Conservation (phyloP, 441 rosid species). For the Euphorbia celastroides region DNA sequence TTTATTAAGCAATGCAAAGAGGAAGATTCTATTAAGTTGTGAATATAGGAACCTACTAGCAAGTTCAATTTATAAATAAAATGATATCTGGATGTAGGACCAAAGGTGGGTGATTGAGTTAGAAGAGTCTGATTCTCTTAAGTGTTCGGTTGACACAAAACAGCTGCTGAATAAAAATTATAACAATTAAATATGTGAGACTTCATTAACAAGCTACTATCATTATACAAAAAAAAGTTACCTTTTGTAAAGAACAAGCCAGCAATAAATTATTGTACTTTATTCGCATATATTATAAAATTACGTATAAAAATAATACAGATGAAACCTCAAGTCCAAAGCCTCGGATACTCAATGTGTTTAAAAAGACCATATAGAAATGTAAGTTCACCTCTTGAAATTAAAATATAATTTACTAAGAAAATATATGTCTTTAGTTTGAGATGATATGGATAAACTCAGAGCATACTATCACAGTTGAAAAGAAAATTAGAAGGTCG, state of each 20-base stretch:
- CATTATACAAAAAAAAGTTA: neutral
- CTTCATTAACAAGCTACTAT: neutral
- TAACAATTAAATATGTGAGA: neutral
- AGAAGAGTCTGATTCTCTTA: neutral
- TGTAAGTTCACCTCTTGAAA: no score
- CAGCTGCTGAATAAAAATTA: neutral
- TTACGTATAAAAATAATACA: no score
- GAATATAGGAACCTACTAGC: no score
- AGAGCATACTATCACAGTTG: neutral
- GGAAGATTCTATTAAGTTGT: no score
- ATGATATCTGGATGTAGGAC: constrained; percentile 5
- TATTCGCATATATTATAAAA: neutral
- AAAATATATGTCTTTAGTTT: neutral
- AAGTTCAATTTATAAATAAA: neutral
- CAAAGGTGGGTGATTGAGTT: neutral
- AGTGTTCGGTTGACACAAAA: neutral
- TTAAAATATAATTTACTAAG: no score
- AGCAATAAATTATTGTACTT: neutral
- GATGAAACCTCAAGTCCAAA: neutral
- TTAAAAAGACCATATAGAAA: no score
- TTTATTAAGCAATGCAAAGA: neutral
- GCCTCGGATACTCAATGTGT: neutral
- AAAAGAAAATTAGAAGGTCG: neutral
- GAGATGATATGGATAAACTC: neutral
- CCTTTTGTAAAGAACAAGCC: neutral